Conservation (phyloP, 805 yeast species). For the Barnettozyma botsteinii region DNA sequence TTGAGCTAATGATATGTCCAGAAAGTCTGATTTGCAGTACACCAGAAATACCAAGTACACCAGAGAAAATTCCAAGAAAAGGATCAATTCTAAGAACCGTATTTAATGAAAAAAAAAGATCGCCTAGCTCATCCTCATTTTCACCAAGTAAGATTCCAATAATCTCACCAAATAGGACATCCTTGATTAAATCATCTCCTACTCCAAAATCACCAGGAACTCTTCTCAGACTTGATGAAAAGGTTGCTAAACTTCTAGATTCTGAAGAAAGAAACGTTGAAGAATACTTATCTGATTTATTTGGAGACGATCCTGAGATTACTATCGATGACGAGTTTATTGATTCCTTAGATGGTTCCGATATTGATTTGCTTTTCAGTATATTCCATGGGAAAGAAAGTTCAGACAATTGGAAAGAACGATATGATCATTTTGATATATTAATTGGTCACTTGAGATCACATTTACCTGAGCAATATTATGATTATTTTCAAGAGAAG, state of each 20-base stretch:
- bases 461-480: slow-evolving; percentile 11
- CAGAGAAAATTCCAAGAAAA: slow-evolving; percentile 6
- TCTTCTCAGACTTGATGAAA: neutral
- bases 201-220: neutral
- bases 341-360: slow-evolving; percentile 2
- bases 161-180: neutral
- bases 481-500: slow-evolving; percentile 11
- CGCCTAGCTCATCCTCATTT: neutral
- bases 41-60: neutral
- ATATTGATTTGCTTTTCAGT: slow-evolving; percentile 10
- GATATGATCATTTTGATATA: slow-evolving; percentile 14
- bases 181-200: neutral
- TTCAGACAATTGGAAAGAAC: slow-evolving; percentile 20
- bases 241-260: neutral
- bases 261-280: slow-evolving; percentile 8
- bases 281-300: slow-evolving; percentile 12
- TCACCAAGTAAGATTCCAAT: slow-evolving; percentile 1
- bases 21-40: neutral
- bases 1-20: neutral
- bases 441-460: slow-evolving; percentile 20
- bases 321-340: slow-evolving; percentile 5
- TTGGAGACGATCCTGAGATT: slow-evolving; percentile 20
- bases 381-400: slow-evolving; percentile 16
- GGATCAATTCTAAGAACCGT: slow-evolving; percentile 7
- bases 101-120: slow-evolving; percentile 3